A percentile compares a stretch with the other conserved stretches of the same genome.
Conservation (phyloP, 1,284 basidiomycete genomes). For the Grifola frondosa region DNA sequence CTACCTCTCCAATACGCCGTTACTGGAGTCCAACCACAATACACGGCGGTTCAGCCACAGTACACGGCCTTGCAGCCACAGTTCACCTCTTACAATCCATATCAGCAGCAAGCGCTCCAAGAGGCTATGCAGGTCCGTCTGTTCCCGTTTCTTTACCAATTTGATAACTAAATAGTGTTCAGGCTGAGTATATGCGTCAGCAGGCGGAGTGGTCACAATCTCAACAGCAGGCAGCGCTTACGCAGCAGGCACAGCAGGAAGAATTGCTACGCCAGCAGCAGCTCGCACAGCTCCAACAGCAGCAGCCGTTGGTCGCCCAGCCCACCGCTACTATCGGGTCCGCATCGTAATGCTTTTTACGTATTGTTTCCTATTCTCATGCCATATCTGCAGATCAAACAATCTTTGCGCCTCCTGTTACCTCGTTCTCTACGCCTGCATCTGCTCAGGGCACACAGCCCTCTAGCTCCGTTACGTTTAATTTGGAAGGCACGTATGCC, state of each 20-base stretch:
- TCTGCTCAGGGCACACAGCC: slow-evolving; percentile 20
- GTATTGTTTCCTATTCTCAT: too few relatives aligned
- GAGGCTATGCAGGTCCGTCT: slow-evolving; percentile 57
- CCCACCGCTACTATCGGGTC: slow-evolving; percentile 66
- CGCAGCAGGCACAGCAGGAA: slow-evolving; percentile 57
- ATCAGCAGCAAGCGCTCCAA: slow-evolving; percentile 87
- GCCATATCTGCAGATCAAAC: slow-evolving; percentile 64
- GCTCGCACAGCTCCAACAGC: slow-evolving; percentile 23
- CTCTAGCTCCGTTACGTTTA: slow-evolving; percentile 21
- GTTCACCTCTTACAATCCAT: slow-evolving; percentile 88
- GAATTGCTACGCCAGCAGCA: slow-evolving; percentile 40
- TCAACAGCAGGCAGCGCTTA: slow-evolving; percentile 18
- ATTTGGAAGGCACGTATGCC: slow-evolving; percentile 22
- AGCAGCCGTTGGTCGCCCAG: slow-evolving; percentile 49
- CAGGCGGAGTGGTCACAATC: slow-evolving; percentile 60
- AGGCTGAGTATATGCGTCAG: slow-evolving; percentile 67
- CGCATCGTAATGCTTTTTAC: too few relatives aligned
- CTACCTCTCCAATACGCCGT: slow-evolving; percentile 34
- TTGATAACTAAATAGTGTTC: slow-evolving; percentile 63
- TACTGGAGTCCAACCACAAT: slow-evolving; percentile 50
- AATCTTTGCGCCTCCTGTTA: slow-evolving; percentile 62
- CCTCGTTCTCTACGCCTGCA: slow-evolving; percentile 36
- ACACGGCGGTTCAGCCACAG: slow-evolving; percentile 52
- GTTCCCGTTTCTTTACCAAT: slow-evolving; percentile 81
- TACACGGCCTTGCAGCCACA: slow-evolving; percentile 66